Evolutionary conservation across 1,284 basidiomycete species (phyloP).

Genomic region (Moniliophthora roreri): DNA sequence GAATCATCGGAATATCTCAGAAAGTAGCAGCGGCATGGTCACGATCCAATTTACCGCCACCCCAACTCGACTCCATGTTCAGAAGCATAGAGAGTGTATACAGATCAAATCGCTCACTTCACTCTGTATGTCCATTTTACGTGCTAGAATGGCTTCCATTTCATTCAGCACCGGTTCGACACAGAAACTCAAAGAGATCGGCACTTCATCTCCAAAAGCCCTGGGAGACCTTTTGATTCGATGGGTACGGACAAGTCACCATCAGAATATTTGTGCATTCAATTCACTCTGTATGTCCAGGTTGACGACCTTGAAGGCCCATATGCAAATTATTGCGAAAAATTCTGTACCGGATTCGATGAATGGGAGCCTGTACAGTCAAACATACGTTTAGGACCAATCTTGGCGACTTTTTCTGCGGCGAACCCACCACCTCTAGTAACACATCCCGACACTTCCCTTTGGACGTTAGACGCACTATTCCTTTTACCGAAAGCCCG

Average conservation of each 20-base stretch:
- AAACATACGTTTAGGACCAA: conserved; percentile 70
- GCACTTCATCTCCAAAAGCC: conserved; percentile 90
- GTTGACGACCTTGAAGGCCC: conserved; percentile 88
- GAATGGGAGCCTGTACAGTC: conserved; percentile 75
- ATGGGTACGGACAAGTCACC: conserved; percentile 65
- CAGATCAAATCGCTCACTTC: conserved; percentile 84
- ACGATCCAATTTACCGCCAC: conserved; percentile 89
- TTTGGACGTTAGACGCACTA: conserved; percentile 87
- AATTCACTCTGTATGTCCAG: conserved; percentile 38
- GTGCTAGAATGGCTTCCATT: conserved; percentile 1
- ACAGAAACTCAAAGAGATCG: conserved; percentile 93
- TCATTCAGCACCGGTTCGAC: conserved; percentile 16
- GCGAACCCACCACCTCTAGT: conserved; percentile 59
- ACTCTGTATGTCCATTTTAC: conserved; percentile 52
- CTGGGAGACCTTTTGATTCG: conserved; percentile 96
- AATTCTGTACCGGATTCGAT: conserved; percentile 82
- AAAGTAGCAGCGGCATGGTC: conserved; percentile 98
- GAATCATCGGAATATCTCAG: conserved; percentile 40
- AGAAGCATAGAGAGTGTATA: conserved; percentile 90
- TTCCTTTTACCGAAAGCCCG: conserved; percentile 86
- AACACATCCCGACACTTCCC: conserved; percentile 35
- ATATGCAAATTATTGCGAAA: conserved; percentile 80
- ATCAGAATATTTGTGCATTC: conserved; percentile 9
- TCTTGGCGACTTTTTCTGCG: conserved; percentile 73
- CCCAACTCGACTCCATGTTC: conserved; percentile 92